These are phyloP conservation scores for Saprolegnia diclina DNA, from an alignment of 352 stramenopile species.

Conservation along the genomic window DNA sequence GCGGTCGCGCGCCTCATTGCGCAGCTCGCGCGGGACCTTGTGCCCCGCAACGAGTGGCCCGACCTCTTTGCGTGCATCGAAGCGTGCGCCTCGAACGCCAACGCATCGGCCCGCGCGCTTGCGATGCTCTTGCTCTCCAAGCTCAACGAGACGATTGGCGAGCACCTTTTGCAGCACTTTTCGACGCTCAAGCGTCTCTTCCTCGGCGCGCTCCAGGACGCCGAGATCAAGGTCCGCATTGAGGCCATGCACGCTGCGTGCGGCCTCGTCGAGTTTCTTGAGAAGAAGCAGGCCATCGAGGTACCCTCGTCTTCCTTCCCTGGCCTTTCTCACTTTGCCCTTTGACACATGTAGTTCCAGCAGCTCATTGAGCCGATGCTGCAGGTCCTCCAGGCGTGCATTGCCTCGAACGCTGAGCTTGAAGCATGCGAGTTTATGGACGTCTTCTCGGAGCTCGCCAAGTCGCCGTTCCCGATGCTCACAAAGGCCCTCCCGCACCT, in stretches of 20 bases:
- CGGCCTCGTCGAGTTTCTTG: conserved; percentile 72
- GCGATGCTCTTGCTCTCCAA: conserved; percentile 91
- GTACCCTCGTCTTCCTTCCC: background rate
- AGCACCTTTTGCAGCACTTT: conserved; percentile 75
- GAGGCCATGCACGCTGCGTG: conserved; percentile 74
- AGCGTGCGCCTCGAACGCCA: conserved; percentile 69
- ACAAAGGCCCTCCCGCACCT: conserved; percentile 74
- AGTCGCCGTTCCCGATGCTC: conserved; percentile 77
- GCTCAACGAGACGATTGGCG: conserved; percentile 90
- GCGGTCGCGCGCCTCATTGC: conserved; percentile 78
- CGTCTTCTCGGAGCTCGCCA: conserved; percentile 80
- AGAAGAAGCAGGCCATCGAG: conserved; percentile 43
- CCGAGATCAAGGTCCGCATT: conserved; percentile 76
- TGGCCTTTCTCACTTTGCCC: conserved; percentile 32
- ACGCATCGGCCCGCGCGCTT: conserved; percentile 82
- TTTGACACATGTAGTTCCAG: conserved; percentile 41
- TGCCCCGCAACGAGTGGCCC: conserved; percentile 76
- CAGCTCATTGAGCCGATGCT: conserved; percentile 78
- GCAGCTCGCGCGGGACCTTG: conserved; percentile 72
- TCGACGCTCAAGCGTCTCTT: conserved; percentile 75
- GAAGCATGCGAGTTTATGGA: conserved; percentile 85
- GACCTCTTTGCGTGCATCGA: conserved; percentile 94
- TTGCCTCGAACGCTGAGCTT: conserved; percentile 61
- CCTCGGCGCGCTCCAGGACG: conserved; percentile 62
- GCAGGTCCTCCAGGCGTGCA: conserved; percentile 78